These are phyloP conservation scores for Brassica carinata DNA, from an alignment of 345 rosid genomes.

Conservation along the genomic window DNA sequence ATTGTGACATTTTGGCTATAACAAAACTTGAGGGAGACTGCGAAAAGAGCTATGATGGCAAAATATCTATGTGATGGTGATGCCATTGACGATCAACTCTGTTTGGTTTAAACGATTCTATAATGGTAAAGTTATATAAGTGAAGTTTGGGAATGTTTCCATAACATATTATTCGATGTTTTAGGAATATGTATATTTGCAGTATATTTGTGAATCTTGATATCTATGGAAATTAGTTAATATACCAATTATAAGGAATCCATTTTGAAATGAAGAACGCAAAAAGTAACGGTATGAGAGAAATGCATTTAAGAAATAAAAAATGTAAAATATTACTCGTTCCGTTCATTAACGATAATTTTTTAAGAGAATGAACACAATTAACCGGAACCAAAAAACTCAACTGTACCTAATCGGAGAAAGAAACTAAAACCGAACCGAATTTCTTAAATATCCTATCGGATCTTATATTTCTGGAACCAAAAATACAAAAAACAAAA, in stretches of 20 bases:
- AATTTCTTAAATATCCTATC: too few relatives aligned
- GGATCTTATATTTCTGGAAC: too few relatives aligned
- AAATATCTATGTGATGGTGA: not conserved
- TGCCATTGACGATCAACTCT: constrained; percentile 26
- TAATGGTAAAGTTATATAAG: not conserved
- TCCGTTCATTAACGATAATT: not conserved
- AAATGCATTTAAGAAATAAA: too few relatives aligned
- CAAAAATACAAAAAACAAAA: too few relatives aligned
- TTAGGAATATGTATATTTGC: not conserved
- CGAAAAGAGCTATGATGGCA: constrained; percentile 4
- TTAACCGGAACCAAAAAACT: not conserved
- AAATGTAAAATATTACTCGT: too few relatives aligned
- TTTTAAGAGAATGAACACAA: not conserved
- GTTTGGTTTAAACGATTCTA: not conserved
- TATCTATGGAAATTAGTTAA: not conserved
- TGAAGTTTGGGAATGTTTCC: not conserved
- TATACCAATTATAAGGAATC: not conserved
- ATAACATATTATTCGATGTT: not conserved
- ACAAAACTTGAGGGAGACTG: constrained; percentile 14
- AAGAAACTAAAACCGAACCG: not conserved
- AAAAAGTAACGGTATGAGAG: not conserved
- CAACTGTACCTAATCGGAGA: not conserved
- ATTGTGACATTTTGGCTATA: constrained; percentile 22
- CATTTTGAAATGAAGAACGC: not conserved
- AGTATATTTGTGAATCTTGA: not conserved